Percentiles rank a stretch among this genome's conserved stretches.
These are phyloP conservation scores for Serendipita sp. DNA, from an alignment of 768 basidiomycete genomes.

Conservation along the genomic window DNA sequence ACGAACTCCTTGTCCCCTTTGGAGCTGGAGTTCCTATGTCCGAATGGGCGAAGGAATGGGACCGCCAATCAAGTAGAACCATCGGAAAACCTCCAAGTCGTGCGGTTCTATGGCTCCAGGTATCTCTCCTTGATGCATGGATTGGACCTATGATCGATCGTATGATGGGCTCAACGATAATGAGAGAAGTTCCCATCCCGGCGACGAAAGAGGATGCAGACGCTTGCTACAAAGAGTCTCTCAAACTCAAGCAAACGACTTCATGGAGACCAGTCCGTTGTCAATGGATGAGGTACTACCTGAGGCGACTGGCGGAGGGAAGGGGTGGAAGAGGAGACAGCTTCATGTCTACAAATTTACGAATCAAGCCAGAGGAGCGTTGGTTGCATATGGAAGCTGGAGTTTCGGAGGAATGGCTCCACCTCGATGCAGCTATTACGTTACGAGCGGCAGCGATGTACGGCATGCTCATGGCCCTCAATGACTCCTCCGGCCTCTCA, in stretches of 20 bases:
- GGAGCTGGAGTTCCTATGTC: background rate
- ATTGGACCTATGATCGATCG: constrained; percentile 13
- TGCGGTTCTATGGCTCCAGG: constrained; percentile 13
- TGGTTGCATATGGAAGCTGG: background rate
- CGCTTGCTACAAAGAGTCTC: background rate
- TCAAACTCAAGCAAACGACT: background rate
- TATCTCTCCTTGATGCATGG: constrained; percentile 15
- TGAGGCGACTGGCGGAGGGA: background rate
- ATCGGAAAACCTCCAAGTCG: constrained; percentile 9
- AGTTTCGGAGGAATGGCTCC: background rate
- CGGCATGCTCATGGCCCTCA: background rate
- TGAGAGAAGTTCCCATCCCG: constrained; percentile 12
- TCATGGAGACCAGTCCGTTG: background rate
- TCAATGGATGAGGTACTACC: background rate
- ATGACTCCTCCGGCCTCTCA: background rate
- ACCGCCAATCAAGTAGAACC: background rate
- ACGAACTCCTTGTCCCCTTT: background rate
- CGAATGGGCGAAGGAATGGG: background rate
- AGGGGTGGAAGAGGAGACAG: background rate
- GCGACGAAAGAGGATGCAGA: background rate
- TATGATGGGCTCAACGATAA: constrained; percentile 6
- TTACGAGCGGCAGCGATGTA: background rate
- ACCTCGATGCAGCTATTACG: background rate
- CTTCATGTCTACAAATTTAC: background rate
- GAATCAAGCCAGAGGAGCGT: background rate